Base-by-base conservation (phyloP, 2,329 filamentous ascomycete genomes). In the Cladophialophora bantiana region DNA sequence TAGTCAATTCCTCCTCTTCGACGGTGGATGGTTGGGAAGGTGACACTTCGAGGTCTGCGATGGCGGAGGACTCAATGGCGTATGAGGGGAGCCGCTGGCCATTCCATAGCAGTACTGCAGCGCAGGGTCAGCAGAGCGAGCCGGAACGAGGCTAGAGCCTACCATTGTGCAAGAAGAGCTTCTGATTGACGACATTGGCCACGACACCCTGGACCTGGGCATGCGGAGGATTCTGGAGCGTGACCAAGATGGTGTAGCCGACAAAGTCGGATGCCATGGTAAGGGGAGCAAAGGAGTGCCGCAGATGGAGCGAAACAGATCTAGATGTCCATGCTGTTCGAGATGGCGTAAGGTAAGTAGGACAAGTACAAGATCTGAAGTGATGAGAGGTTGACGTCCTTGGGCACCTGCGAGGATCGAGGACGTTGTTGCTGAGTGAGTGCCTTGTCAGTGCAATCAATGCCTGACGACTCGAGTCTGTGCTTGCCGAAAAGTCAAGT, bases 211-310 rank as follows among this genome's bases (percentile, higher is more conserved):
- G 87, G 58, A 94, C 81, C 73, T 86, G 83, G 50, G 85, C 86
- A 67, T 86, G 86, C 2, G 85, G 84, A 60, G 90, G 89, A 66
- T 87, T 83, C 73, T 85, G 86, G 70, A 95, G 84, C 40, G 89
- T 90, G 74, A 95, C 89, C 67, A 88, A 81, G 79, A 95, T 92
- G 67, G 89, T 88, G 77, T 92, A 85, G 68, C 92, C 92, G 74
- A 92, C 88, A 77, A 94, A 93, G 75, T 88, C 84, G 67, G 84
- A 83, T 57, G 89, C 88, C 89, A 91, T 91, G 72, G 66, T 79
- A 64, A 56, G 45, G 15, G 55, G 50, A 40, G 7, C 20, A 42
- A 48, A 61, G 48, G 7, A 48, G 57, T 13, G 31, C 3, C 12
- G 57, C 40, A 34, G 57, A 42, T 18, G n/a, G 10, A 42, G 10